These are phyloP conservation scores for Hippophae rhamnoides DNA, from an alignment of 306 rosid genomes.

Conservation along the genomic window DNA sequence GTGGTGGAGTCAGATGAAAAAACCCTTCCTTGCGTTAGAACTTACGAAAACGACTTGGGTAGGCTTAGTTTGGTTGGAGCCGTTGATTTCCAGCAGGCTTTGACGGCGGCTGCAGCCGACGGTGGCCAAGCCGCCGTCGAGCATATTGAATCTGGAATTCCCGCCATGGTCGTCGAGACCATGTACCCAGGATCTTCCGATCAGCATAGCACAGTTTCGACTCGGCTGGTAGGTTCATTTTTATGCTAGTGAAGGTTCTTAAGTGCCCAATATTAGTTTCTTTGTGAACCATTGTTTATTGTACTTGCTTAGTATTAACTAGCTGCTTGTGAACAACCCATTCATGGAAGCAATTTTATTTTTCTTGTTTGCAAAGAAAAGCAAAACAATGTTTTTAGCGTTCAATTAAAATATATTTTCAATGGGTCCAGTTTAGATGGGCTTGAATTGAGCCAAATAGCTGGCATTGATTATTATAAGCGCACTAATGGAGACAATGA, in stretches of 20 bases:
- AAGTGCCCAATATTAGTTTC: neutral
- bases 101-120: constrained; percentile 86
- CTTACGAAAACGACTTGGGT: constrained; percentile 60
- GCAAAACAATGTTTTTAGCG: no score
- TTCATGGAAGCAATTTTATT: no score
- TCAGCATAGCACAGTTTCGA: constrained; percentile 63
- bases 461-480: no score
- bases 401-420: no score
- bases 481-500: neutral
- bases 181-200: constrained; percentile 54
- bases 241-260: constrained; percentile 10
- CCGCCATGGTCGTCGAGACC: constrained; percentile 91
- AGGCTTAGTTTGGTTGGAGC: constrained; percentile 64
- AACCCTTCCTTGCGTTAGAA: constrained; percentile 67
- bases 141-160: constrained; percentile 47
- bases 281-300: neutral
- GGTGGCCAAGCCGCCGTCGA: constrained; percentile 79
- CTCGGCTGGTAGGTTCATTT: constrained; percentile 62
- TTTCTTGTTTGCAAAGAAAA: no score
- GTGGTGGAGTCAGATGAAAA: constrained; percentile 52
- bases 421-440: no score
- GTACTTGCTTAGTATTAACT: neutral
- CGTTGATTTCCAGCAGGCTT: constrained; percentile 63
- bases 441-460: no score
- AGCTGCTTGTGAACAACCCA: neutral